phyloP scores from a whole-genome alignment of 805 yeast genomes.

The Starmerella floris region DNA sequence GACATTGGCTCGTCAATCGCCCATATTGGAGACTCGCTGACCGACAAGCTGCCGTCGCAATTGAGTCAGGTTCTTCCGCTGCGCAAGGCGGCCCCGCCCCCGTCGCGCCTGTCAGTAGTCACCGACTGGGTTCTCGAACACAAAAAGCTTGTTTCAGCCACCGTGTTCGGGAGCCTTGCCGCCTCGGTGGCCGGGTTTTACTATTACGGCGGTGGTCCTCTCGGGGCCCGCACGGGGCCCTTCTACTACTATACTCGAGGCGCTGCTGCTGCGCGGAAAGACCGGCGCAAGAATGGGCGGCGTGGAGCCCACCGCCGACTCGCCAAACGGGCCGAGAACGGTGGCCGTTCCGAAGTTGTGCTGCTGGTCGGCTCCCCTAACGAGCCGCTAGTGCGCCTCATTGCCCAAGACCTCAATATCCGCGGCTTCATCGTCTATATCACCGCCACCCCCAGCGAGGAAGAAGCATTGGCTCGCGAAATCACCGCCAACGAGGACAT shows the following conservation, averaged over 20 bases:
- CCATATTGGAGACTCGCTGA: not conserved
- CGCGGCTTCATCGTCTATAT: constrained; percentile 74
- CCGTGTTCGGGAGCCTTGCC: not conserved
- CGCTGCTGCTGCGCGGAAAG: too few relatives aligned
- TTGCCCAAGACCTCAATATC: constrained; percentile 61
- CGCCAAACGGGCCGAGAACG: constrained; percentile 51
- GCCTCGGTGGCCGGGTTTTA: constrained; percentile 1
- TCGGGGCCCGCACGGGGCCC: not conserved
- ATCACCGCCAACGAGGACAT: constrained; percentile 56
- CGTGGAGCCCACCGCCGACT: constrained; percentile 29
- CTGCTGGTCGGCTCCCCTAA: constrained; percentile 63
- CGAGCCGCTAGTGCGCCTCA: constrained; percentile 54
- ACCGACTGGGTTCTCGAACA: constrained; percentile 22
- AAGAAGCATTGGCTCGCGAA: constrained; percentile 39
- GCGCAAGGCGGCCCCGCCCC: constrained; percentile 17
- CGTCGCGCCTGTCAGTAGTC: constrained; percentile 21
- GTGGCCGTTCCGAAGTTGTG: constrained; percentile 64
- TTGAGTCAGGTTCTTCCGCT: not conserved
- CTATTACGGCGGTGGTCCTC: not conserved
- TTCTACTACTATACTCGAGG: too few relatives aligned
- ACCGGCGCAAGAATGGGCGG: not conserved
- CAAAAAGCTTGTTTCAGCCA: constrained; percentile 6
- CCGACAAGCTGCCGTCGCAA: constrained; percentile 1
- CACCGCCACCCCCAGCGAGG: constrained; percentile 48
- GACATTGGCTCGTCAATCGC: constrained; percentile 4